Percentiles rank a stretch among this genome's conserved stretches.
Conservation (phyloP, 306 rosid species). For the Rosa persica region DNA sequence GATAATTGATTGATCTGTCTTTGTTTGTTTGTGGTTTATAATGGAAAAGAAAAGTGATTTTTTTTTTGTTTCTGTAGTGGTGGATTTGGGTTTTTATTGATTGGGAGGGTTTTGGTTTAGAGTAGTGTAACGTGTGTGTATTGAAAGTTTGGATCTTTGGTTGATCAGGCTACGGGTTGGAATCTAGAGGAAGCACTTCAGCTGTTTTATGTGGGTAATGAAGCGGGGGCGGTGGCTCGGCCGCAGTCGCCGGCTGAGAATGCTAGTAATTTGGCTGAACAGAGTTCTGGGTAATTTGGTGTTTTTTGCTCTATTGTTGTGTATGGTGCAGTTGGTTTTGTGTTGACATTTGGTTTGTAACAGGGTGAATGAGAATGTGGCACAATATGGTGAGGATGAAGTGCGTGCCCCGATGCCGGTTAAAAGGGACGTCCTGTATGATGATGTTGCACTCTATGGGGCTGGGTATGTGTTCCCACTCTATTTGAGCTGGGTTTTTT, state of each 20-base stretch:
- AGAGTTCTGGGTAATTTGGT: conserved; percentile 37
- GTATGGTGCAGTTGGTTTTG: background rate
- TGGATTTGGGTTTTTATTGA: background rate
- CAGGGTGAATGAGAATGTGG: conserved; percentile 60
- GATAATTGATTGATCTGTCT: background rate
- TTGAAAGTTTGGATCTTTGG: conserved; percentile 28
- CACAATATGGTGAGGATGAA: conserved; percentile 54
- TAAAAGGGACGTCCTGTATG: conserved; percentile 89
- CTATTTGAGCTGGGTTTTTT: background rate
- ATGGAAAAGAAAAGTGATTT: background rate
- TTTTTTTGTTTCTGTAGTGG: background rate
- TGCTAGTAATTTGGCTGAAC: conserved; percentile 41
- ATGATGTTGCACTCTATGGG: conserved; percentile 55
- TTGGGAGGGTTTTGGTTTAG: background rate
- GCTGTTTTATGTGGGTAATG: conserved; percentile 74
- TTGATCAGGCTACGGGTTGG: conserved; percentile 89
- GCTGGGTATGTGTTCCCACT: conserved; percentile 43
- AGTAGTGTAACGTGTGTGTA: background rate
- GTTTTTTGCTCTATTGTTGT: background rate
- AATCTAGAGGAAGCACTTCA: conserved; percentile 95
- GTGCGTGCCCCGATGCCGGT: conserved; percentile 97
- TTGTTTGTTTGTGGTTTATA: background rate
- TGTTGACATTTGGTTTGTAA: conserved; percentile 15
- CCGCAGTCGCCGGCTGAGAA: conserved; percentile 45
- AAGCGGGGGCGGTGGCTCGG: conserved; percentile 44